These are phyloP conservation scores for Conringia planisiliqua DNA, from an alignment of 345 rosid species.

Conservation along the genomic window DNA sequence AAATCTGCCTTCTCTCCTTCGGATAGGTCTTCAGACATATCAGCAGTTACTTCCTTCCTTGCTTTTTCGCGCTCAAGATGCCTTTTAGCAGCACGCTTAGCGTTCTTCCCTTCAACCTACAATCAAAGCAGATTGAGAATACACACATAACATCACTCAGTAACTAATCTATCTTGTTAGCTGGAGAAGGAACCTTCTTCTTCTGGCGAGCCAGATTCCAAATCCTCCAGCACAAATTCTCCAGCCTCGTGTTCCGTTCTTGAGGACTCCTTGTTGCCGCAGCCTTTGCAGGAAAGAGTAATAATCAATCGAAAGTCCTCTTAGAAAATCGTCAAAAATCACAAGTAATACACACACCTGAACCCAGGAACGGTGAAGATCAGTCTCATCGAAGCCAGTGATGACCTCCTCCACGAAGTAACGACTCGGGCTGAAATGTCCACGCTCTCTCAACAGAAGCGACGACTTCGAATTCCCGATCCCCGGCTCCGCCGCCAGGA, in stretches of 20 bases:
- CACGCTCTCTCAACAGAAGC: slow-evolving; percentile 72
- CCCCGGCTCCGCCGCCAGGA: slow-evolving; percentile 33
- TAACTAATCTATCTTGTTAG: not conserved
- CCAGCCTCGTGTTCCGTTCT: slow-evolving; percentile 82
- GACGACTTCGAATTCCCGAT: slow-evolving; percentile 39
- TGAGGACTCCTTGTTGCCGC: slow-evolving; percentile 78
- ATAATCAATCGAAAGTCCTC: not conserved
- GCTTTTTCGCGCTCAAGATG: slow-evolving; percentile 62
- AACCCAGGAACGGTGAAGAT: slow-evolving; percentile 87
- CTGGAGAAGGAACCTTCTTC: slow-evolving; percentile 51
- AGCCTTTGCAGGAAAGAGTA: slow-evolving; percentile 38
- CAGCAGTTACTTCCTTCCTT: slow-evolving; percentile 72
- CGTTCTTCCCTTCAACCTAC: slow-evolving; percentile 74
- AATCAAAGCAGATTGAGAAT: not conserved
- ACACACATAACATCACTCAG: not conserved
- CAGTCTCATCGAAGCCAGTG: slow-evolving; percentile 83
- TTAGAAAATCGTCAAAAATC: not conserved
- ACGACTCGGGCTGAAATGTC: slow-evolving; percentile 74
- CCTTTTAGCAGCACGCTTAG: slow-evolving; percentile 52
- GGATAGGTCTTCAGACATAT: slow-evolving; percentile 73
- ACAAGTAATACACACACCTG: slow-evolving; percentile 32
- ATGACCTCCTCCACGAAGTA: slow-evolving; percentile 75
- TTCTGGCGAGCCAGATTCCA: slow-evolving; percentile 88
- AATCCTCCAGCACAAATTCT: slow-evolving; percentile 89
- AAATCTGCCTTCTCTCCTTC: slow-evolving; percentile 74